Percentiles rank a stretch among this genome's conserved stretches.
phyloP scores from a whole-genome alignment of 768 basidiomycete genomes.

The Suillus subaureus region DNA sequence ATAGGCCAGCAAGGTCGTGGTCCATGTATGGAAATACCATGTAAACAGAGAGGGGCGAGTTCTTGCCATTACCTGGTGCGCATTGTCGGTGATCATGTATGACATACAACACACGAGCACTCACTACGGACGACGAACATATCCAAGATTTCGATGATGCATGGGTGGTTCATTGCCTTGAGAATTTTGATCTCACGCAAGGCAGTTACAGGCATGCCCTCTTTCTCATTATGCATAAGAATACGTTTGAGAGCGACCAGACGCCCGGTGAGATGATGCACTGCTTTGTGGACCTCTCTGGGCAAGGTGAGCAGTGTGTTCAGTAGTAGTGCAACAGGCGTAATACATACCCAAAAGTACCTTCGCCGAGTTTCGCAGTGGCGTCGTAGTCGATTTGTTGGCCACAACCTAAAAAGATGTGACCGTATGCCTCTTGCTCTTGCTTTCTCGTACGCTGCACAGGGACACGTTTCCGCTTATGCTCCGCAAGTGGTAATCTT shows the following conservation, averaged over 20 bases:
- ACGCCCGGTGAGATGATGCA: slow-evolving; percentile 58
- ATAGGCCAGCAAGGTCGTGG: slow-evolving; percentile 92
- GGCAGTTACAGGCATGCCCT: slow-evolving; percentile 97
- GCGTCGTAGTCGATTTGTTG: slow-evolving; percentile 75
- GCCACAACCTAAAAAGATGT: slow-evolving; percentile 70
- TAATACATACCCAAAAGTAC: slow-evolving; percentile 86
- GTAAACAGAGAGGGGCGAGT: slow-evolving; percentile 78
- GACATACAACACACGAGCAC: slow-evolving; percentile 26
- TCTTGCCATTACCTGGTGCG: slow-evolving; percentile 59
- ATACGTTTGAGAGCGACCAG: slow-evolving; percentile 92
- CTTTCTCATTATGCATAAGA: slow-evolving; percentile 94
- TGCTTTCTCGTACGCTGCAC: slow-evolving; percentile 59
- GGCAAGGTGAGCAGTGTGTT: slow-evolving; percentile 15
- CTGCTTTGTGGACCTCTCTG: slow-evolving; percentile 91
- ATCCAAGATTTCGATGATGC: slow-evolving; percentile 85
- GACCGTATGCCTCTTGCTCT: slow-evolving; percentile 69
- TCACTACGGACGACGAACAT: slow-evolving; percentile 87
- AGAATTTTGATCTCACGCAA: slow-evolving; percentile 96
- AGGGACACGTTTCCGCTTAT: slow-evolving; percentile 42
- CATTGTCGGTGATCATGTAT: slow-evolving; percentile 1
- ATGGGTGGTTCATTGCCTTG: slow-evolving; percentile 84
- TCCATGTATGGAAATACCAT: slow-evolving; percentile 99
- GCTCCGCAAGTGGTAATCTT: slow-evolving; percentile 5
- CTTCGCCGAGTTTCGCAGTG: slow-evolving; percentile 90
- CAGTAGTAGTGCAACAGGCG: slow-evolving; percentile 7